Percentiles rank a stretch among this genome's conserved stretches.
phyloP scores from a whole-genome alignment of 495 filamentous ascomycete species.

The Annulohypoxylon bovei region DNA sequence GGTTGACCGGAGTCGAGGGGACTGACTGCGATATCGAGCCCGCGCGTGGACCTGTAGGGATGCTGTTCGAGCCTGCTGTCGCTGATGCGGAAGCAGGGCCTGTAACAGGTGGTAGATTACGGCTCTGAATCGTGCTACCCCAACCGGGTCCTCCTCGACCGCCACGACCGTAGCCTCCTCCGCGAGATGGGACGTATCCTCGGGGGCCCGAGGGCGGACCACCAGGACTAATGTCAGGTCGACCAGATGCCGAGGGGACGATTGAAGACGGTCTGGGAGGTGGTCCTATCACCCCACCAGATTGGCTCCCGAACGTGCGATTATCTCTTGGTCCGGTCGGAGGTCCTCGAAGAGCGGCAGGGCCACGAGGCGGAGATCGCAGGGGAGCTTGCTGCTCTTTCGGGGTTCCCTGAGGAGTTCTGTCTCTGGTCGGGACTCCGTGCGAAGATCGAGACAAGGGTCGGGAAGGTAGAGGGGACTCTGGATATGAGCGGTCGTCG shows the following conservation, averaged over 20 bases:
- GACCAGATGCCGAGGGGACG: slow-evolving; percentile 43
- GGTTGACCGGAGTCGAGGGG: slow-evolving; percentile 40
- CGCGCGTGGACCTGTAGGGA: slow-evolving; percentile 58
- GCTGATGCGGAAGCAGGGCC: slow-evolving; percentile 47
- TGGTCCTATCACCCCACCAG: slow-evolving; percentile 44
- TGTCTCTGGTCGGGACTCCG: slow-evolving; percentile 41
- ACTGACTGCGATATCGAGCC: slow-evolving; percentile 38
- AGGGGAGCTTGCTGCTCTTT: slow-evolving; percentile 42
- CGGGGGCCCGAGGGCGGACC: slow-evolving; percentile 59
- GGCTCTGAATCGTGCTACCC: slow-evolving; percentile 48
- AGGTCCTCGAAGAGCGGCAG: slow-evolving; percentile 57
- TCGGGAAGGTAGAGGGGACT: slow-evolving; percentile 50
- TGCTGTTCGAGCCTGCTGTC: slow-evolving; percentile 45
- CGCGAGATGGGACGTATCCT: slow-evolving; percentile 53
- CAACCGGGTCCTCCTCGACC: slow-evolving; percentile 53
- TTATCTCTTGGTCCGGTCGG: slow-evolving; percentile 57
- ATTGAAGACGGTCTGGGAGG: slow-evolving; percentile 46
- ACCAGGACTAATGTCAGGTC: slow-evolving; percentile 51
- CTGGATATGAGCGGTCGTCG: slow-evolving; percentile 54
- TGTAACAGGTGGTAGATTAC: slow-evolving; percentile 44
- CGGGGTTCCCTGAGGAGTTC: slow-evolving; percentile 36
- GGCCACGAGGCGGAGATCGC: slow-evolving; percentile 58
- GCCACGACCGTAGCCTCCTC: slow-evolving; percentile 50
- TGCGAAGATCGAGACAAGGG: slow-evolving; percentile 46
- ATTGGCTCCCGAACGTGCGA: slow-evolving; percentile 50